These are phyloP conservation scores for Bacterosira constricta DNA, from an alignment of 108 stramenopile genomes.

Conservation along the genomic window DNA sequence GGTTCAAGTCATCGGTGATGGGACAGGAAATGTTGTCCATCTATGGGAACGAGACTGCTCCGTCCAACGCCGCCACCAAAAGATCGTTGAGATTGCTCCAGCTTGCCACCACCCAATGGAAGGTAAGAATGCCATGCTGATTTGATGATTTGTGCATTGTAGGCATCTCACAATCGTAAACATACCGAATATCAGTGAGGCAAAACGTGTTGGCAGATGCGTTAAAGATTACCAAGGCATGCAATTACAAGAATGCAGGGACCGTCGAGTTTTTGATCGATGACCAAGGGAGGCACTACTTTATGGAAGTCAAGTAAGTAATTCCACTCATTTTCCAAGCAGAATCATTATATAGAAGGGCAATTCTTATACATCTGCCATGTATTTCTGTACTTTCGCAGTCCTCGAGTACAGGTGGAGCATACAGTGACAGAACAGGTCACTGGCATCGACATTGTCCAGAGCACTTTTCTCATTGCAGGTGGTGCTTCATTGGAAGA, in stretches of 20 bases:
- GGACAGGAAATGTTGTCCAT: conserved; percentile 68
- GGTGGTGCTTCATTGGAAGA: conserved; percentile 63
- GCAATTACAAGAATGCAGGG: conserved; percentile 83
- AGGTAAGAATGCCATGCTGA: conserved; percentile 50
- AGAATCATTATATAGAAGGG: too few species aligned
- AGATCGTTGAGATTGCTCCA: conserved; percentile 84
- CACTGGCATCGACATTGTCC: conserved; percentile 71
- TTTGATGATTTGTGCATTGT: too few species aligned
- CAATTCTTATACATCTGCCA: too few species aligned
- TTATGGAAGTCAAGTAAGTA: conserved; percentile 89
- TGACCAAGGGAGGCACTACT: conserved; percentile 78
- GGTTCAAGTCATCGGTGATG: conserved; percentile 85
- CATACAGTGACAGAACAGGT: conserved; percentile 90
- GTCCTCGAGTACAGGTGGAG: conserved; percentile 83
- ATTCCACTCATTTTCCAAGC: too few species aligned
- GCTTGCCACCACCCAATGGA: conserved; percentile 57
- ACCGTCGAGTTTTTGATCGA: conserved; percentile 94
- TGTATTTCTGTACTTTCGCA: too few species aligned
- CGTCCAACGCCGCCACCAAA: conserved; percentile 89
- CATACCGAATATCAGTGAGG: too few species aligned
- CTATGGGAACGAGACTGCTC: conserved; percentile 91
- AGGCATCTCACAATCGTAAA: too few species aligned
- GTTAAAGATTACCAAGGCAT: conserved; percentile 74
- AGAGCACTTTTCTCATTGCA: conserved; percentile 70
- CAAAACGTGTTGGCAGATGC: conserved; percentile 82